Conservation (phyloP, 2,329 filamentous ascomycete species). For the Thielaviopsis musarum region DNA sequence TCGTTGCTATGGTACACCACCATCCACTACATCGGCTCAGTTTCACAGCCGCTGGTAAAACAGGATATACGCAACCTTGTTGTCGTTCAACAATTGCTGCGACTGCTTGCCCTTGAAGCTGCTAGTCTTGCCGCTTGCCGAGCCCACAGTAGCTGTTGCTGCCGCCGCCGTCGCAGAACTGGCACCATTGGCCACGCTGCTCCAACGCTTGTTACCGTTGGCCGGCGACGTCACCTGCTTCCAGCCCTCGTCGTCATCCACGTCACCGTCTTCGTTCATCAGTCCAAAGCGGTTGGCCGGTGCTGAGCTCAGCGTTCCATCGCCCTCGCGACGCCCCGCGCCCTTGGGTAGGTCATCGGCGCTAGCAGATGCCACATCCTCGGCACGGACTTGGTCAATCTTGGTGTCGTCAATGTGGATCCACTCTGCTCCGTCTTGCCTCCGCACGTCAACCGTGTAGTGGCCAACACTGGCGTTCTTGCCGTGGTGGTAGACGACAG, state of each 20-base stretch:
- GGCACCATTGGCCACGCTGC: slow-evolving; percentile 29
- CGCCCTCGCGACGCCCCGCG: slow-evolving; percentile 25
- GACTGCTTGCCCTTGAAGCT: slow-evolving; percentile 39
- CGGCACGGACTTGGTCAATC: slow-evolving; percentile 66
- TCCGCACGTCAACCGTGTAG: slow-evolving; percentile 91
- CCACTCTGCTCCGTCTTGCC: slow-evolving; percentile 92
- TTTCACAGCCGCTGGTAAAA: slow-evolving; percentile 69
- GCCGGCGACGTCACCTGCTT: slow-evolving; percentile 51
- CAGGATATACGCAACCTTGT: slow-evolving; percentile 91
- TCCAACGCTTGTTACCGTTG: slow-evolving; percentile 56
- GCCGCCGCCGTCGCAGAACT: neutral
- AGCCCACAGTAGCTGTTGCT: neutral
- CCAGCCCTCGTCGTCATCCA: slow-evolving; percentile 58
- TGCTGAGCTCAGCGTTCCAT: slow-evolving; percentile 13
- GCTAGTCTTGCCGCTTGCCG: slow-evolving; percentile 20
- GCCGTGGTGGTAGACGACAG: slow-evolving; percentile 92
- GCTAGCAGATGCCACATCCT: slow-evolving; percentile 78
- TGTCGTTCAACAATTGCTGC: slow-evolving; percentile 61
- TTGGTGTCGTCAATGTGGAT: slow-evolving; percentile 88
- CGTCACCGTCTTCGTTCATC: slow-evolving; percentile 45
- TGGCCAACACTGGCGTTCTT: slow-evolving; percentile 93
- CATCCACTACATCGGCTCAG: neutral
- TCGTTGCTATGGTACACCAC: neutral
- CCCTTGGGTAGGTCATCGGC: slow-evolving; percentile 57
- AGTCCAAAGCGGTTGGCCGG: slow-evolving; percentile 56